Percentiles rank a stretch among this genome's conserved stretches.
These are phyloP conservation scores for Xanthoconium separans DNA, from an alignment of 1,284 basidiomycete genomes.

Conservation along the genomic window DNA sequence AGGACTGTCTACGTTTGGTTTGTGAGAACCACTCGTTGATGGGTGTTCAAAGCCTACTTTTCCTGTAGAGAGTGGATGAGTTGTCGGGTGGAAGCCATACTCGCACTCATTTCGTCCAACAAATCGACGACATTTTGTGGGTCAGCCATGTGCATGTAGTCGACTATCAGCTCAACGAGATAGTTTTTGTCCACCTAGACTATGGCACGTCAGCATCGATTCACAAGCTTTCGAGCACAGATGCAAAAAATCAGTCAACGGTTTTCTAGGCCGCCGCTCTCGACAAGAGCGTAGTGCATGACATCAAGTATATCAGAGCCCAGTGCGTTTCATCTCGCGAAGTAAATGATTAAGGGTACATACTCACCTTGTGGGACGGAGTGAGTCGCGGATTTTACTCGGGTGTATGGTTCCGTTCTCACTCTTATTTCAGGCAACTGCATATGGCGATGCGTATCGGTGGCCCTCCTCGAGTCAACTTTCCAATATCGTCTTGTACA, in stretches of 20 bases:
- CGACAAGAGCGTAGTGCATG: constrained; percentile 67
- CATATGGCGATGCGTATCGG: constrained; percentile 12
- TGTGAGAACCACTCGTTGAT: neutral
- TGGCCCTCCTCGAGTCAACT: constrained; percentile 11
- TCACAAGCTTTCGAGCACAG: neutral
- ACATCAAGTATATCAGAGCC: constrained; percentile 77
- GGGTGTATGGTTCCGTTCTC: neutral
- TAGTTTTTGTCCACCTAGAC: neutral
- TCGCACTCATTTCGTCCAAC: constrained; percentile 61
- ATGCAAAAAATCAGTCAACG: constrained; percentile 66
- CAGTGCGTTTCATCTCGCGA: constrained; percentile 80
- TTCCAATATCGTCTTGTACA: constrained; percentile 14
- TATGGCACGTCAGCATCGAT: constrained; percentile 10
- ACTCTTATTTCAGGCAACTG: neutral
- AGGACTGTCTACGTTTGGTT: constrained; percentile 27
- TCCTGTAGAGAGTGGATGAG: constrained; percentile 52
- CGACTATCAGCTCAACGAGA: too few species aligned
- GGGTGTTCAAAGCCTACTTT: constrained; percentile 43
- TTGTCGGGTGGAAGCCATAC: constrained; percentile 61
- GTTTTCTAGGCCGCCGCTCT: constrained; percentile 86
- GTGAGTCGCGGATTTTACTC: neutral
- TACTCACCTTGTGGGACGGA: neutral
- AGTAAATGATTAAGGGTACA: neutral
- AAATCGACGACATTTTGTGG: constrained; percentile 33
- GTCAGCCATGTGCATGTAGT: constrained; percentile 2